Evolutionary conservation across 768 basidiomycete genomes (phyloP).

Genomic region (Pisolithus marmoratus): DNA sequence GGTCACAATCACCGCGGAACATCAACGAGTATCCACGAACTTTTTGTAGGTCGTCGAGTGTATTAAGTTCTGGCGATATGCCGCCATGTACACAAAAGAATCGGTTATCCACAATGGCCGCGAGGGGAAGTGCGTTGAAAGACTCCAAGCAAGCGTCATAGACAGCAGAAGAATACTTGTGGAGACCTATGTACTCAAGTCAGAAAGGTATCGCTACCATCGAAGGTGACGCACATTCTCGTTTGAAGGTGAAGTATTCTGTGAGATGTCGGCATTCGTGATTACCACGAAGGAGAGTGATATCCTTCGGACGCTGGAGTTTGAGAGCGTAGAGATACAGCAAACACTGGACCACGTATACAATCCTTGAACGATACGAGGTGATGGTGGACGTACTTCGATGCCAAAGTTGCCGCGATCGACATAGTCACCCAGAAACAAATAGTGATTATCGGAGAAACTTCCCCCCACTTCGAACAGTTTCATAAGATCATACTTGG

Average conservation of each 20-base stretch:
- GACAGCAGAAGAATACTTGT: conserved; percentile 77
- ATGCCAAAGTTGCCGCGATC: conserved; percentile 93
- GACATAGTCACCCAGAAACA: conserved; percentile 96
- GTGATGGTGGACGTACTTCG: conserved; percentile 39
- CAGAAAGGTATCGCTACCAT: not conserved
- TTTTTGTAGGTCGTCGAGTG: conserved; percentile 64
- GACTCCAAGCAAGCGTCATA: conserved; percentile 92
- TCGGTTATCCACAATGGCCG: conserved; percentile 88
- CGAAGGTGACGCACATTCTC: conserved; percentile 65
- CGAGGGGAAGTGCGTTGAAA: conserved; percentile 85
- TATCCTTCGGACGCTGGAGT: conserved; percentile 77
- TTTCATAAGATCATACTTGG: conserved; percentile 96
- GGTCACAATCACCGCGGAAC: not conserved
- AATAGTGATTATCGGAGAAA: conserved; percentile 76
- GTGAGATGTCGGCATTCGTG: conserved; percentile 97
- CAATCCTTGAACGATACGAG: not conserved
- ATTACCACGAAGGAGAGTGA: conserved; percentile 87
- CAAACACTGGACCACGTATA: conserved; percentile 54
- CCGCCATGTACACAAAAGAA: conserved; percentile 99
- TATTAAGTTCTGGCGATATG: conserved; percentile 79
- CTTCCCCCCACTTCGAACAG: conserved; percentile 92
- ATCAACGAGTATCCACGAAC: conserved; percentile 34
- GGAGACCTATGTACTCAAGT: conserved; percentile 50
- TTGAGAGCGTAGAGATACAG: conserved; percentile 92
- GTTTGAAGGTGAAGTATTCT: conserved; percentile 97